phyloP scores from a whole-genome alignment of 140 eudicot genomes.

The Oenanthe javanica region DNA sequence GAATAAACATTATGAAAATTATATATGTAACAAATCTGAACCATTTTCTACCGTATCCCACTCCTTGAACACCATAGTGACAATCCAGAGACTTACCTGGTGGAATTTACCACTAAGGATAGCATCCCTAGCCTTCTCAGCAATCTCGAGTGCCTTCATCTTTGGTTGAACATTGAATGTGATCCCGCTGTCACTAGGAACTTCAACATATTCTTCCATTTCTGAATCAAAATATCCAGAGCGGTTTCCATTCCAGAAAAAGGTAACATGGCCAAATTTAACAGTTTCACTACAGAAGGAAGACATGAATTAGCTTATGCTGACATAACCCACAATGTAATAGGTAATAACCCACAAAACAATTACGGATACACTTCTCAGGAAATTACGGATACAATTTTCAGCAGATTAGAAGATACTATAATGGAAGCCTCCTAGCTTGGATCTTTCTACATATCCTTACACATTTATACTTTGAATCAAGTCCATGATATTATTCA shows the following conservation, averaged over 20 bases:
- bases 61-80: not conserved
- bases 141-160: conserved; percentile 97
- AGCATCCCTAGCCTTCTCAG: conserved; percentile 90
- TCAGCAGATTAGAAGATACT: not conserved
- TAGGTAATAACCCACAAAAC: not conserved
- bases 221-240: conserved; percentile 83
- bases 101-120: conserved; percentile 76
- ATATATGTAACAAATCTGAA: not conserved
- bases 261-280: conserved; percentile 96
- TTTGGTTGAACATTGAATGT: conserved; percentile 80
- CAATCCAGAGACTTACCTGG: conserved; percentile 44
- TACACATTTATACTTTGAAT: not conserved
- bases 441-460: not conserved
- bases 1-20: not conserved
- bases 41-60: not conserved
- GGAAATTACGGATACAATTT: not conserved
- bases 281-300: conserved; percentile 74
- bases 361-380: not conserved
- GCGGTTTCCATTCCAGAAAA: conserved; percentile 99
- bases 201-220: conserved; percentile 93
- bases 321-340: not conserved
- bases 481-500: not conserved
- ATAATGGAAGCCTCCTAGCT: not conserved
- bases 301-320: not conserved
- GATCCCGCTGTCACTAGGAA: conserved; percentile 93